phyloP scores from a whole-genome alignment of 2,329 filamentous ascomycete species.

The Trichoderma oligosporum region DNA sequence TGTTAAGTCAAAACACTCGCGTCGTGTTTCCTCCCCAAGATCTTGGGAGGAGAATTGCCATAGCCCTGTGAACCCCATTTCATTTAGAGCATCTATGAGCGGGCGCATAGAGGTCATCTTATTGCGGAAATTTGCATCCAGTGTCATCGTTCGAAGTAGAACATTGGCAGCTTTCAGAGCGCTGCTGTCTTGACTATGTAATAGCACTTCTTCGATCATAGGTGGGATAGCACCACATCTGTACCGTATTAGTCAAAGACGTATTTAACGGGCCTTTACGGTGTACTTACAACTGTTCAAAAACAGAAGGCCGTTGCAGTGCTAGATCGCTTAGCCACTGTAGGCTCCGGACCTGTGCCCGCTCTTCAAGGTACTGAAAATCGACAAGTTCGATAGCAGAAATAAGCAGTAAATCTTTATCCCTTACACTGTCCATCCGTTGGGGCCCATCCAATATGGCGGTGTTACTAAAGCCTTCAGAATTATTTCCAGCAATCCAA shows the following conservation, averaged over 20 bases:
- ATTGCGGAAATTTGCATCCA: conserved; percentile 48
- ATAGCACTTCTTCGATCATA: conserved; percentile 58
- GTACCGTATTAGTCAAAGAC: conserved; percentile 20
- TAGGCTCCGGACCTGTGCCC: conserved; percentile 56
- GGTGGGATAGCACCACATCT: conserved; percentile 55
- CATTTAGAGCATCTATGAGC: conserved; percentile 52
- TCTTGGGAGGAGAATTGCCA: conserved; percentile 56
- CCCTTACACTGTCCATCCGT: conserved; percentile 46
- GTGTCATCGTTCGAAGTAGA: conserved; percentile 56
- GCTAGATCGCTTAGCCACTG: conserved; percentile 59
- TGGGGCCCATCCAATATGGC: conserved; percentile 27
- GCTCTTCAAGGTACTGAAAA: conserved; percentile 61
- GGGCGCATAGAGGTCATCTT: conserved; percentile 46
- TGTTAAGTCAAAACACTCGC: conserved; percentile 51
- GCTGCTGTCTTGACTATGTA: conserved; percentile 59
- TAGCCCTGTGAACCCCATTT: conserved; percentile 60
- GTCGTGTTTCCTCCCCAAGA: conserved; percentile 47
- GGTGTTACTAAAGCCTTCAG: conserved; percentile 33
- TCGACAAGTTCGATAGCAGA: conserved; percentile 63
- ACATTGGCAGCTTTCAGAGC: conserved; percentile 59
- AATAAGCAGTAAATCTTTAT: conserved; percentile 60
- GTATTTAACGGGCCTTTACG: no score
- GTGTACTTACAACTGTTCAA: conserved; percentile 53
- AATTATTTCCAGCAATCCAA: conserved; percentile 56
- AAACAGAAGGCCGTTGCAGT: conserved; percentile 50